Conservation (phyloP, 345 rosid genomes). For the Leavenworthia alabamica region DNA sequence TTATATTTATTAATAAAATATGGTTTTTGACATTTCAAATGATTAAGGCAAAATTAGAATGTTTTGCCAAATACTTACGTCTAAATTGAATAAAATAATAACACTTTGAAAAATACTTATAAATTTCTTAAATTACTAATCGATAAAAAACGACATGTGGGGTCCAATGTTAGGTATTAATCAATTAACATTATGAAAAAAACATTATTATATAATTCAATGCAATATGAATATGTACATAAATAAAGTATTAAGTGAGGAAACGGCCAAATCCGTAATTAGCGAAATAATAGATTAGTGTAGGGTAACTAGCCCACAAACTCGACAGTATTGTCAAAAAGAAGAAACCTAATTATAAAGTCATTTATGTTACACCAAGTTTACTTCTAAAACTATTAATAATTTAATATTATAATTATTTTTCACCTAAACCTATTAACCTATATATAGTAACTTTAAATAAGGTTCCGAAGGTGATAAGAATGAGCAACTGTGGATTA, state of each 20-base stretch:
- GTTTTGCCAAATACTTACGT: background rate
- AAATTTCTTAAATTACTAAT: background rate
- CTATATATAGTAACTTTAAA: background rate
- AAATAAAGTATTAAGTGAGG: constrained; percentile 14
- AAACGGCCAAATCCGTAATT: constrained; percentile 17
- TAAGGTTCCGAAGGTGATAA: background rate
- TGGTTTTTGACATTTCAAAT: background rate
- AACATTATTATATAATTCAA: background rate
- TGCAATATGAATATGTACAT: constrained; percentile 11
- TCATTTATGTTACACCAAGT: background rate
- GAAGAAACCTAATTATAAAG: constrained; percentile 19
- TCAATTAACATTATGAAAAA: constrained; percentile 5
- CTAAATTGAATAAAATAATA: background rate
- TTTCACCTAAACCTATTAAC: background rate
- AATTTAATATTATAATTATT: too few species aligned
- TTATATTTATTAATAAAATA: background rate
- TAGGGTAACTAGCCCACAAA: constrained; percentile 24
- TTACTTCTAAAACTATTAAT: background rate
- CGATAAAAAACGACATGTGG: constrained; percentile 12
- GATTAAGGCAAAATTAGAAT: background rate
- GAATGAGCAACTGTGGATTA: background rate
- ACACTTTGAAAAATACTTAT: background rate
- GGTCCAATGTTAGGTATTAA: constrained; percentile 24
- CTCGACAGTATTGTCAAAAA: constrained; percentile 24
- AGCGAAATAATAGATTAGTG: constrained; percentile 11